These are phyloP conservation scores for Penicillium sp. DNA, from an alignment of 2,329 filamentous ascomycete genomes.

Conservation along the genomic window DNA sequence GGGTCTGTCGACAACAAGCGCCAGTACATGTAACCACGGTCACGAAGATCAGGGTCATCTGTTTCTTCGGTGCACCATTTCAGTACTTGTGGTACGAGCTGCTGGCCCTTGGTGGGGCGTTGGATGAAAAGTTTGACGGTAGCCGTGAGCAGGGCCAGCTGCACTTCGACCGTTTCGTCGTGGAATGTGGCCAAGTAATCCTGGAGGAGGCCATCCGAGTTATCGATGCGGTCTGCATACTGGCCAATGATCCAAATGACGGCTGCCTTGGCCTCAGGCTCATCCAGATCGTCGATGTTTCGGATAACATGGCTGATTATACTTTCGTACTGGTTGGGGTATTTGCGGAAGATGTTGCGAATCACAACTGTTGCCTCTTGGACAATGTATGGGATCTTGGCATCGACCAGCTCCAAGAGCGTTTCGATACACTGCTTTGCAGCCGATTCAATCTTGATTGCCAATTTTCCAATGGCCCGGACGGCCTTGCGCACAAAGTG, in stretches of 20 bases:
- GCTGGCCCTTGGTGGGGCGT: conserved; percentile 87
- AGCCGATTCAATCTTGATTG: conserved; percentile 97
- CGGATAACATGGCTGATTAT: conserved; percentile 96
- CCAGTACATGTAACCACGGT: conserved; percentile 99
- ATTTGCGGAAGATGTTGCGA: conserved; percentile 98
- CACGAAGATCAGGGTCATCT: conserved; percentile 95
- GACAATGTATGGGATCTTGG: conserved; percentile 98
- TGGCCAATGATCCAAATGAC: conserved; percentile 99
- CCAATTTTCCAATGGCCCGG: conserved; percentile 92
- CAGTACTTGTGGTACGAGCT: conserved; percentile 87
- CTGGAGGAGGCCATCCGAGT: conserved; percentile 87
- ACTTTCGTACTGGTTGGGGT: conserved; percentile 96
- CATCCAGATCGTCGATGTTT: conserved; percentile 92
- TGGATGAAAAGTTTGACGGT: conserved; percentile 99
- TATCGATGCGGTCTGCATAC: conserved; percentile 96
- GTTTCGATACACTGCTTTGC: conserved; percentile 89
- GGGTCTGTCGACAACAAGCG: conserved; percentile 90
- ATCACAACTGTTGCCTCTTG: conserved; percentile 99
- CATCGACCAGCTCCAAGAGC: conserved; percentile 86
- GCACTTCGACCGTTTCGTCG: conserved; percentile 93
- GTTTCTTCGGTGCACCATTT: conserved; percentile 99
- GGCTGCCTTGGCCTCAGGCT: conserved; percentile 95
- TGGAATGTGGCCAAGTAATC: conserved; percentile 93
- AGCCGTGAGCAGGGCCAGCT: conserved; percentile 88
- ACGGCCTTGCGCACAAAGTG: conserved; percentile 98